Base-by-base conservation (phyloP, 1,284 basidiomycete species). In the Ustilago trichophora region DNA sequence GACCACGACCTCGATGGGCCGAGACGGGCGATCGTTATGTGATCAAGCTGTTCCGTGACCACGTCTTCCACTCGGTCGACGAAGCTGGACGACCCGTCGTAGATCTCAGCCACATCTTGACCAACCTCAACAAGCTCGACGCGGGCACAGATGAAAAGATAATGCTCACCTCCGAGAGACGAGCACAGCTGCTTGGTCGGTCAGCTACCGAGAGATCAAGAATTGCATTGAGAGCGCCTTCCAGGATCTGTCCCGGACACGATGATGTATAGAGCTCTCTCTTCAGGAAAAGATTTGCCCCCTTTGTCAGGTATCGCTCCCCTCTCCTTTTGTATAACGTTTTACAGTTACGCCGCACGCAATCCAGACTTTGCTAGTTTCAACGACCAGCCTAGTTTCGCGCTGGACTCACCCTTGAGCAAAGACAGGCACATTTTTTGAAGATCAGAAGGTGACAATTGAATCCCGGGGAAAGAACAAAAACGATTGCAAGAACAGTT, bases 1-100 rank as follows among this genome's bases (percentile, higher is more conserved):
- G 92, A 95, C 45, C 89, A 91, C 48, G 95, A 98, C 79, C 92
- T 2, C 87, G 93, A 10, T 98, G 95, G 95, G 93, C 93, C 8
- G 96, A 98, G 81, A 97, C 95, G 2, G 96, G 96, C 12, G 96
- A 99, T 80, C 86, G 94, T 56, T 98, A 99, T 81, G 92, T 98
- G 76, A 87, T 98, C 85, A 97, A 96, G 85, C 87, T 99, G 44
- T 98, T 99, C 87, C 87, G 96, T 24, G 96, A 99, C 83, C 94
- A 92, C 77, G 93, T 98, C 36, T 99, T 99, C 84, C 96, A 99
- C 81, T 92, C 95, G 76, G 90, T 96, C 36, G 93, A 96, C 72
- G 91, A 93, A 76, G 87, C 89, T 62, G 92, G 92, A 10, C 89
- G 90, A 56, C 94, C 96, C 0, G 88, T 97, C 11, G 85, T 98